Base-by-base conservation (phyloP, 2,329 filamentous ascomycete genomes). In the Orbilia blumenaviensis region DNA sequence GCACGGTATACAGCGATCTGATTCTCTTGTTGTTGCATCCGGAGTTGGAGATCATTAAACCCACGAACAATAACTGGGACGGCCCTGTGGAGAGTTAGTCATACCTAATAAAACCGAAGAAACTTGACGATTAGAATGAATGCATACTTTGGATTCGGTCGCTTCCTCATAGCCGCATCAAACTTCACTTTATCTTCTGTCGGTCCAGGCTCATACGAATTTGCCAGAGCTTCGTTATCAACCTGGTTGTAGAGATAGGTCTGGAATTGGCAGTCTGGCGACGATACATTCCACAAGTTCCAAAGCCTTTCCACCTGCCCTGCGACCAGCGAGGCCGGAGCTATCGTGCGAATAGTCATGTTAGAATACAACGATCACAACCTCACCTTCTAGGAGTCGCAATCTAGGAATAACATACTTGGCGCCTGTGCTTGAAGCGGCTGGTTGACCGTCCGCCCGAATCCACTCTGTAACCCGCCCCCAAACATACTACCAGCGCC, bases 221-320 rank as follows among this genome's bases (percentile, higher is more conserved):
- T 81, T 88, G 87, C 62, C 88, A 87, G 80, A 91, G 74, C 77
- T 27, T 80, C 80, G 36, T 80, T 88, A 78, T 91, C 89, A 78
- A 94, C 91, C 79, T 92, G 89, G 84, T 95, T 95, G 86, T 95
- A 96, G 82, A 95, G 92, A 85, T 94, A 94, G 81, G 91, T 86
- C 82, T 92, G 91, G 84, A 95, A 93, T 27, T 88, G 88, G 80
- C 91, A 93, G 81, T 88, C 89, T 21, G 88, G 86, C 81, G 86
- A 87, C 25, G 86, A 83, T 0, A 91, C 89, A 77, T 91, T 86
- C 92, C 92, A 95, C 84, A 94, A 93, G 75, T 88, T 85, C 62
- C 88, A 85, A 42, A 95, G 86, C 25, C 89, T 85, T 76, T 87
- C 85, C 82, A 94, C 91, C 82, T 94, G 92, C 2, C 63, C 72